Percentiles rank a stretch among this genome's conserved stretches.
Evolutionary conservation across 257 asterid species (phyloP).

Genomic region (Solanum appendiculatum): DNA sequence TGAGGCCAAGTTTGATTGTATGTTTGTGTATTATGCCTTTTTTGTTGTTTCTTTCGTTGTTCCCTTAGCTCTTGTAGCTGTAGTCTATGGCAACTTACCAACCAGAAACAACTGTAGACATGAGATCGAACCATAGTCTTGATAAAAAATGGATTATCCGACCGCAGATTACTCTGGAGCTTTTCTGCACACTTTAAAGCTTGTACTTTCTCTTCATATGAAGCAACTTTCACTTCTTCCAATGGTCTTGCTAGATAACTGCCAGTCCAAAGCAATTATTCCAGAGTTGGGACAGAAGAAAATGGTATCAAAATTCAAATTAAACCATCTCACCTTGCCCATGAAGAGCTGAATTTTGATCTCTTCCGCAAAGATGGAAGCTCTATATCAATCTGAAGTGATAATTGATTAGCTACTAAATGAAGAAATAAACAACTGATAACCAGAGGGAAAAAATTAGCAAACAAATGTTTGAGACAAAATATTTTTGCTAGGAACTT

Average conservation of each 20-base stretch:
- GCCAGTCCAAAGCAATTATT: conserved; percentile 4
- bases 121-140: conserved; percentile 89
- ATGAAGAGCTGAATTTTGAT: conserved; percentile 45
- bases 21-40: not conserved
- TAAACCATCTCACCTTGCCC: conserved; percentile 47
- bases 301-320: not conserved
- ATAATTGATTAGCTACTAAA: not conserved
- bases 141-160: conserved; percentile 55
- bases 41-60: not conserved
- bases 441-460: not conserved
- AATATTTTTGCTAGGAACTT: not conserved
- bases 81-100: conserved; percentile 43
- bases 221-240: conserved; percentile 65
- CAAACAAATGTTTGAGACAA: not conserved
- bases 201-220: conserved; percentile 44
- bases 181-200: conserved; percentile 60
- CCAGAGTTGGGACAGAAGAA: not conserved
- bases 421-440: not conserved
- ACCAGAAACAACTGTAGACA: conserved; percentile 93
- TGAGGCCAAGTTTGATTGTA: not conserved
- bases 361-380: conserved; percentile 40
- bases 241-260: conserved; percentile 81
- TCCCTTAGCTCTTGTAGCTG: not conserved
- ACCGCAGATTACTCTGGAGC: conserved; percentile 47
- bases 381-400: conserved; percentile 38